These are phyloP conservation scores for Artomyces pyxidatus DNA, from an alignment of 768 basidiomycete genomes.

Conservation along the genomic window DNA sequence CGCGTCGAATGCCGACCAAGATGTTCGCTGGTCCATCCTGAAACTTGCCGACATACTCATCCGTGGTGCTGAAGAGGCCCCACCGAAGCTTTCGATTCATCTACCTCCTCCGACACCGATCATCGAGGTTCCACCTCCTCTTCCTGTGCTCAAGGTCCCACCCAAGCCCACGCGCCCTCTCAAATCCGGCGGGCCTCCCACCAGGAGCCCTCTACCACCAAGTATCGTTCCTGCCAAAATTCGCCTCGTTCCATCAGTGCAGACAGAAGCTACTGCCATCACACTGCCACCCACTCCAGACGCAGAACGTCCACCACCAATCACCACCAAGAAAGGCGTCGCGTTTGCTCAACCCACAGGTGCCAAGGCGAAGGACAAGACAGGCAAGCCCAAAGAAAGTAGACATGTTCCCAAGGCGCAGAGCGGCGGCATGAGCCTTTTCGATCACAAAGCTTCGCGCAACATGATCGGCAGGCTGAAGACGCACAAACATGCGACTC, in stretches of 20 bases:
- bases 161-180: slow-evolving; percentile 21
- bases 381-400: slow-evolving; percentile 24
- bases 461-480: slow-evolving; percentile 76
- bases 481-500: slow-evolving; percentile 57
- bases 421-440: slow-evolving; percentile 63
- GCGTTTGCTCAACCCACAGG: not conserved
- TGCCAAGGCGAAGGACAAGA: slow-evolving; percentile 10
- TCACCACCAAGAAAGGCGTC: slow-evolving; percentile 4
- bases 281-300: slow-evolving; percentile 24
- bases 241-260: slow-evolving; percentile 27
- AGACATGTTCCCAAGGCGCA: slow-evolving; percentile 62
- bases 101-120: slow-evolving; percentile 64
- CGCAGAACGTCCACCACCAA: not conserved
- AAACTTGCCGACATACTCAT: slow-evolving; percentile 89
- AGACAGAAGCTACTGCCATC: slow-evolving; percentile 18
- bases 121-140: slow-evolving; percentile 46
- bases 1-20: slow-evolving; percentile 69
- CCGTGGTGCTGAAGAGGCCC: slow-evolving; percentile 71
- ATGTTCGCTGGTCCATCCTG: slow-evolving; percentile 85
- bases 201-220: slow-evolving; percentile 23
- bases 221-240: slow-evolving; percentile 41
- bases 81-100: slow-evolving; percentile 83
- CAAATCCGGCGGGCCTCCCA: slow-evolving; percentile 28
- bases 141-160: slow-evolving; percentile 45
- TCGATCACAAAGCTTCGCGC: slow-evolving; percentile 68